Percentiles rank a stretch among this genome's conserved stretches.
phyloP scores from a whole-genome alignment of 257 asterid species.

The Plantago major region DNA sequence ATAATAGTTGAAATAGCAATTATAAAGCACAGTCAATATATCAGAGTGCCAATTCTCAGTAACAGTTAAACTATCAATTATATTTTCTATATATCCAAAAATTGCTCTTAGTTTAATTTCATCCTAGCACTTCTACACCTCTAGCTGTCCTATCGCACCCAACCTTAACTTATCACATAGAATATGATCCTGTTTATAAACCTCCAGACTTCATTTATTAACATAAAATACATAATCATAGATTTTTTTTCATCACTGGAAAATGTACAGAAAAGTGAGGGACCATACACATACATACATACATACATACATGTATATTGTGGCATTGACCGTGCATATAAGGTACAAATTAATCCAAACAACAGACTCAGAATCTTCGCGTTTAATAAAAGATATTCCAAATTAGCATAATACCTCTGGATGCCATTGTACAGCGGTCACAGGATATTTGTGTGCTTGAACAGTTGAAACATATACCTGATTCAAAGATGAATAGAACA shows the following conservation, averaged over 20 bases:
- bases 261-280: too few relatives aligned
- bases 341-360: neutral
- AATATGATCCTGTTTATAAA: neutral
- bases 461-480: constrained; percentile 87
- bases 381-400: neutral
- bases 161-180: too few relatives aligned
- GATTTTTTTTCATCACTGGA: too few relatives aligned
- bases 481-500: constrained; percentile 16
- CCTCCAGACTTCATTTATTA: neutral
- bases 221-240: neutral
- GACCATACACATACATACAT: too few relatives aligned
- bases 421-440: constrained; percentile 92
- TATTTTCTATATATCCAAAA: too few relatives aligned
- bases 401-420: constrained; percentile 63
- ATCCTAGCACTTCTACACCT: too few relatives aligned
- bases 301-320: too few relatives aligned
- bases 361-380: neutral
- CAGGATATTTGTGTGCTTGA: constrained; percentile 68
- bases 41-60: too few relatives aligned
- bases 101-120: too few relatives aligned
- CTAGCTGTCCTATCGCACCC: neutral
- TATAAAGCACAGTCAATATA: too few relatives aligned
- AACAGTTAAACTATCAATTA: too few relatives aligned
- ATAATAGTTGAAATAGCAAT: too few relatives aligned
- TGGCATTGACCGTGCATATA: neutral